Conservation (phyloP, 257 asterid genomes). For the Lavandula angustifolia region DNA sequence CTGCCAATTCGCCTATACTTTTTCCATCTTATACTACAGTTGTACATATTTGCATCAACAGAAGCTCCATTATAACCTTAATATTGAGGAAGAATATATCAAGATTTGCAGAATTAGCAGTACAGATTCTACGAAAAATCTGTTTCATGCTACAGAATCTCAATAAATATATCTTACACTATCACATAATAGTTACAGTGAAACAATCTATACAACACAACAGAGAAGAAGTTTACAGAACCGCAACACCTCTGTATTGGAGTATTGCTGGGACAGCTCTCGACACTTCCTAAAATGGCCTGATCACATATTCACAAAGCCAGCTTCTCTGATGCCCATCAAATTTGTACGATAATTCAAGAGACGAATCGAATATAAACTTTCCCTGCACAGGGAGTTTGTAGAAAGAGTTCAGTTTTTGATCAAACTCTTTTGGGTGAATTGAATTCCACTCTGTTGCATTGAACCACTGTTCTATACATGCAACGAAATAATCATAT, state of each 20-base stretch:
- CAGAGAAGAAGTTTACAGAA: not conserved
- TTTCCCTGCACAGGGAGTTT: constrained; percentile 31
- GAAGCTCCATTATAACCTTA: not conserved
- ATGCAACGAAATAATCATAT: not conserved
- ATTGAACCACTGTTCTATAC: not conserved
- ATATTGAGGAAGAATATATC: constrained; percentile 7
- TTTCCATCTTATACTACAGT: no score
- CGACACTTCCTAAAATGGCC: constrained; percentile 11
- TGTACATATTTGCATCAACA: not conserved
- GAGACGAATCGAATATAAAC: constrained; percentile 2
- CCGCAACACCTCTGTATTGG: constrained; percentile 11
- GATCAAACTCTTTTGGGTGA: not conserved
- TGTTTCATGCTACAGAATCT: constrained; percentile 15
- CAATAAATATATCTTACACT: constrained; percentile 16
- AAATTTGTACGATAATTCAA: constrained; percentile 12
- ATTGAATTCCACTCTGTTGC: constrained; percentile 2
- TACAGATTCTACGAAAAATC: constrained; percentile 15
- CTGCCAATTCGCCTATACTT: no score
- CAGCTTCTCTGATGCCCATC: constrained; percentile 22
- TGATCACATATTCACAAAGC: constrained; percentile 23
- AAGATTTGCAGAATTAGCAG: constrained; percentile 1
- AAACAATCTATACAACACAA: constrained; percentile 32
- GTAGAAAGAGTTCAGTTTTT: constrained; percentile 9
- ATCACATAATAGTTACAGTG: constrained; percentile 15
- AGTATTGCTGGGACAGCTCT: not conserved